Base-by-base conservation (phyloP, 306 rosid species). In the Herpetospermum pedunculosum region DNA sequence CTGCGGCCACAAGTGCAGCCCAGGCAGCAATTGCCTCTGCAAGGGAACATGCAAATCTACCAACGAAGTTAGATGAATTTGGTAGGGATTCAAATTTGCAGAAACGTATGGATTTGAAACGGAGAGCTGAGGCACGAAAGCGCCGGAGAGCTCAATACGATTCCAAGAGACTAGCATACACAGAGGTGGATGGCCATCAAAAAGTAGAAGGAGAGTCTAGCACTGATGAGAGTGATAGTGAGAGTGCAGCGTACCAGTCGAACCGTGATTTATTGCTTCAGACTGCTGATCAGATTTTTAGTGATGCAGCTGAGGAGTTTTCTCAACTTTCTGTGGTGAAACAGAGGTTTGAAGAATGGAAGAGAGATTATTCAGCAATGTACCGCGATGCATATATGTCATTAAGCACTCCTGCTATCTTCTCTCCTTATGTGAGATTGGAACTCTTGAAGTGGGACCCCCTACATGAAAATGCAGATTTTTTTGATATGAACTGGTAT, bases 381-480 rank as follows among this genome's bases (percentile, higher is more conserved):
- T 94, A 94, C 76, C 84, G 78, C 29, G 96, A 94, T 81, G 95
- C 98, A 70, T 94, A 94, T 81, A 88, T 94, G 92, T 85, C 96
- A 50, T 80, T 91, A 60, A 94, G 96, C 81, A 87, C 80, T 87
- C 95, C 97, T 41, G 69, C 85, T 80, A 80, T 94, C 80, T 94
- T 94, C 85, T 89, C 97, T 77, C 98, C 98, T 11, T 94, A 89
- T 76, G 95, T 91, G 63, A 89, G 97, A 78, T 83, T 94, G 83
- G 98, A 94, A 81, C 98, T 94, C 25, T 79, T 94, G 87, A 89
- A 89, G 81, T 94, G 98, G 97, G 96, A 94, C 70, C 96, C 98
- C 55, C 98, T 94, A 13, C 91, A 30, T 73, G 90, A 85, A 84
- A 91, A 84, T 78, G 75, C 87, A 79, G 97, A 88, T 77, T 88